Evolutionary conservation across 192 early-diverging fungal species (phyloP), one percentile per base, ranked within the genome.

Genomic region (Backusella parvicylindrica): DNA sequence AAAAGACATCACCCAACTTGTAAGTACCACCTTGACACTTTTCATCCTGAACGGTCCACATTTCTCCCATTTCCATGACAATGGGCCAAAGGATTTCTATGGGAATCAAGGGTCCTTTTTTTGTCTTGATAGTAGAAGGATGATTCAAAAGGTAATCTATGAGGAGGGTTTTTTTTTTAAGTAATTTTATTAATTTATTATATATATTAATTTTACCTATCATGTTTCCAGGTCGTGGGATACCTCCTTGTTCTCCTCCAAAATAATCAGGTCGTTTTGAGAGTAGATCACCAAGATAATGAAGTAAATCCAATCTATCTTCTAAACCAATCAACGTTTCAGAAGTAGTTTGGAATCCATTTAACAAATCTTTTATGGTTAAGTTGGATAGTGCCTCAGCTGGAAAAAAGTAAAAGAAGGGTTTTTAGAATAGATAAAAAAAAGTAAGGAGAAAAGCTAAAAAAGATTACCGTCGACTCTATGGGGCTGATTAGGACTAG

Each of bases 181-280:
- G 6, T 63, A 0, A 11, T 12, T 12, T 12, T 38, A 67, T 56
- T 26, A 12, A 3, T 12, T 37, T 21, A 35, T 21, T 37, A 38
- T 68, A 13, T 67, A 7, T 23, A 37, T 68, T 2, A 30, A 7
- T 65, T 13, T 32, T 83, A 85, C 86, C 88, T 68, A 96, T 77
- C 79, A 98, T 86, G 80, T 93, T 92, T 40, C 97, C 97, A 13
- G 97, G 97, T 47, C 97, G 86, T 18, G 87, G 78, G 60, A 86
- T 83, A 30, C 36, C 33, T 38, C 84, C 81, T 35, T 36, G 32
- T 21, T 68, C 66, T 66, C 81, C 77, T 7, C 37, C 53, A 85
- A 95, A 96, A 82, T 84, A 94, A 64, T 84, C 81, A 16, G 85
- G 78, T 38, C 86, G 79, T 11, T 68, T 70, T 49, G 81, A 71